Evolutionary conservation across 441 rosid genomes (phyloP).

Genomic region (Flueggea neowawraea): DNA sequence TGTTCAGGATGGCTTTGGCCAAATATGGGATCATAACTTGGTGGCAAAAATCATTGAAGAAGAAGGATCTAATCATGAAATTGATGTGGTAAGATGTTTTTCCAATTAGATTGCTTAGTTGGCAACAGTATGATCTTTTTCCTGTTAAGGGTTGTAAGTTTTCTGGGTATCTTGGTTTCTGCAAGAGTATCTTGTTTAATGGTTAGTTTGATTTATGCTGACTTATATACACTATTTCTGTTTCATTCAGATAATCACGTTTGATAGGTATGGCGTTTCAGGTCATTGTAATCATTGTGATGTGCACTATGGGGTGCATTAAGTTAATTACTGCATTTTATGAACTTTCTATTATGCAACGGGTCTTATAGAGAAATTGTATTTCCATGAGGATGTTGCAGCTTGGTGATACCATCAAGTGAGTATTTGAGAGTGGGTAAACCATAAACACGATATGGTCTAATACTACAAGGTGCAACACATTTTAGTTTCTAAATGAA

Average conservation of each 20-base stretch:
- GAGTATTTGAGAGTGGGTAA: not conserved
- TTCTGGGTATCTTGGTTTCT: not conserved
- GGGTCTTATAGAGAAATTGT: not conserved
- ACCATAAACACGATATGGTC: too few species aligned
- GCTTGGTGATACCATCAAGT: not conserved
- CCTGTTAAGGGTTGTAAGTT: not conserved
- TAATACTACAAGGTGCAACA: too few species aligned
- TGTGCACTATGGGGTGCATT: constrained; percentile 66
- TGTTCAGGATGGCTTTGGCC: constrained; percentile 77
- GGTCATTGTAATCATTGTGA: constrained; percentile 86
- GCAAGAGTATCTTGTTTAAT: not conserved
- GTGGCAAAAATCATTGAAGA: constrained; percentile 54
- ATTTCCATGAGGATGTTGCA: not conserved
- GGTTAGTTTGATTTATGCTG: not conserved
- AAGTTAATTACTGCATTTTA: constrained; percentile 9
- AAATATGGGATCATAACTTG: constrained; percentile 58
- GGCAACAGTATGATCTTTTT: not conserved
- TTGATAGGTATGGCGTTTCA: constrained; percentile 72
- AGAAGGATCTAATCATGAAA: constrained; percentile 42
- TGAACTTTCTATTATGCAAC: not conserved
- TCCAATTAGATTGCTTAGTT: constrained; percentile 3
- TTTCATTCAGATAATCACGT: constrained; percentile 59
- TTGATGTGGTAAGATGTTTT: constrained; percentile 45
- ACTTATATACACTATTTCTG: not conserved
- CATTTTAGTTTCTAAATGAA: too few species aligned